A percentile compares a stretch with the other conserved stretches of the same genome.
Evolutionary conservation across 2,329 filamentous ascomycete species (phyloP).

Genomic region (Alternaria incomplexa): DNA sequence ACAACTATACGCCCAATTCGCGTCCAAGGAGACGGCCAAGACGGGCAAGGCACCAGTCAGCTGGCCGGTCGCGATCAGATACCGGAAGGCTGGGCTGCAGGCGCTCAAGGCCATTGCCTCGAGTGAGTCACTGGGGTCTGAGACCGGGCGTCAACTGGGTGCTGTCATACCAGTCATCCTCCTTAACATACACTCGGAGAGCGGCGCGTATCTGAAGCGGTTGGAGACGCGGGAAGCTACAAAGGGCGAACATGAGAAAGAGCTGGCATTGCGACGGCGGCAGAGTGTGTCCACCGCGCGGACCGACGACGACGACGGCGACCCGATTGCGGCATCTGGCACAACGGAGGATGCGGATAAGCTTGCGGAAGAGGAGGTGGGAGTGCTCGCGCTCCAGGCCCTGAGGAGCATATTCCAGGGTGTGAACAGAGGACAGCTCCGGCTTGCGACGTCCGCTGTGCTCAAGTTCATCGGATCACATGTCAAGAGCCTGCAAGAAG

Average conservation of each 20-base stretch:
- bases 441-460: slow-evolving; percentile 74
- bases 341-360: slow-evolving; percentile 88
- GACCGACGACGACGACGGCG: slow-evolving; percentile 71
- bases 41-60: slow-evolving; percentile 59
- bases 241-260: slow-evolving; percentile 72
- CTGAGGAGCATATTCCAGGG: slow-evolving; percentile 84
- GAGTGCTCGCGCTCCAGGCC: slow-evolving; percentile 82
- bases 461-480: slow-evolving; percentile 70
- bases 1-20: slow-evolving; percentile 77
- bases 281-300: slow-evolving; percentile 80
- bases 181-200: slow-evolving; percentile 81
- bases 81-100: slow-evolving; percentile 60
- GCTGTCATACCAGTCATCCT: slow-evolving; percentile 84
- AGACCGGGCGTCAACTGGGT: slow-evolving; percentile 76
- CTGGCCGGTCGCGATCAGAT: slow-evolving; percentile 75
- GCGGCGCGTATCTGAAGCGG: slow-evolving; percentile 70
- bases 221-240: slow-evolving; percentile 71
- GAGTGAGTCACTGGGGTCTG: slow-evolving; percentile 77
- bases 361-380: slow-evolving; percentile 86
- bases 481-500: slow-evolving; percentile 33
- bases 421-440: slow-evolving; percentile 82
- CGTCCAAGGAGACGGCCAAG: slow-evolving; percentile 64
- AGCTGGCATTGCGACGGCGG: slow-evolving; percentile 68
- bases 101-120: slow-evolving; percentile 80
- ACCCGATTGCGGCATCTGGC: slow-evolving; percentile 71